Evolutionary conservation across 1,139 yeast species (phyloP).

Genomic region (Kurtzmaniella quercitrusa): DNA sequence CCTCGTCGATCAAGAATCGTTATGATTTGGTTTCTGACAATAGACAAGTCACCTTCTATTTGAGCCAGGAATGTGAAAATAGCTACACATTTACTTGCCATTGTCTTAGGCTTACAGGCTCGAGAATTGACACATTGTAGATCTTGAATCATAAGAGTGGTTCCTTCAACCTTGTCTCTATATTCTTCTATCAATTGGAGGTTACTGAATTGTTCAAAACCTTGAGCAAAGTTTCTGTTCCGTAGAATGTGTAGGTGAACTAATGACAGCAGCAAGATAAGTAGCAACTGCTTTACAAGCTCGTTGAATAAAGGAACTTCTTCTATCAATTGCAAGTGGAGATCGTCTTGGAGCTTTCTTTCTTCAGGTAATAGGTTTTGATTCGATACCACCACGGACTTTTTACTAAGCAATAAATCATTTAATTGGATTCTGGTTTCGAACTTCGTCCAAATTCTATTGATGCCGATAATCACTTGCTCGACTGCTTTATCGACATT

Average conservation of each 20-base stretch:
- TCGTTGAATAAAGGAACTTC: background rate
- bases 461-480: too few relatives aligned
- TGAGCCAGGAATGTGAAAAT: constrained; percentile 27
- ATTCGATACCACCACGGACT: too few relatives aligned
- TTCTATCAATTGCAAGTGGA: background rate
- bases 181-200: constrained; percentile 23
- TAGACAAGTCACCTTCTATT: constrained; percentile 43
- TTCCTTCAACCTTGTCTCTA: constrained; percentile 18
- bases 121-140: constrained; percentile 8
- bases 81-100: constrained; percentile 23
- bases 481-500: too few relatives aligned
- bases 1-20: constrained; percentile 38
- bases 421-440: background rate
- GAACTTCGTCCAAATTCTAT: background rate
- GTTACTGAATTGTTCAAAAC: constrained; percentile 3
- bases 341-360: too few relatives aligned
- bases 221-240: background rate
- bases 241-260: background rate
- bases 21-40: constrained; percentile 47
- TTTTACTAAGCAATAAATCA: too few relatives aligned
- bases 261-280: background rate
- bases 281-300: background rate
- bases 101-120: constrained; percentile 9
- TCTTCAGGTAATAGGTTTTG: too few relatives aligned
- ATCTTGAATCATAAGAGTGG: constrained; percentile 10